phyloP scores from a whole-genome alignment of 306 rosid genomes.

The Pterocarpus santalinus region DNA sequence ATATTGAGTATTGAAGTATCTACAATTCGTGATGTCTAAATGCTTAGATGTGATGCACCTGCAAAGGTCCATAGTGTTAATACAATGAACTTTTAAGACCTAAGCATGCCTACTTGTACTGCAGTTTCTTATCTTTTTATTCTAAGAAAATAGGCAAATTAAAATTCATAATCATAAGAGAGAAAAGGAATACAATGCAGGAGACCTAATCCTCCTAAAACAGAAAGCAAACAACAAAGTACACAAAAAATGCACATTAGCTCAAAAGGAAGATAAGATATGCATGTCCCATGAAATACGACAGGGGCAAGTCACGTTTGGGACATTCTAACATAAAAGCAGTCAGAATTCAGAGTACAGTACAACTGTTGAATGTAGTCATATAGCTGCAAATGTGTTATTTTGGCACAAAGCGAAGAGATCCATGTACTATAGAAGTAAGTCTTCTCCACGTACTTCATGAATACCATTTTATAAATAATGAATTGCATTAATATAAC shows the following conservation, averaged over 20 bases:
- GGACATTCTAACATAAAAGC: neutral
- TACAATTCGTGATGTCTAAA: slow-evolving; percentile 33
- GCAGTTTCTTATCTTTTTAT: slow-evolving; percentile 17
- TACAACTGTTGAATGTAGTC: slow-evolving; percentile 1
- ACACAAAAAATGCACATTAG: neutral
- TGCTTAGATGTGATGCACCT: slow-evolving; percentile 44
- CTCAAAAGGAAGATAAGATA: neutral
- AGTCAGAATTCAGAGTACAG: slow-evolving; percentile 8
- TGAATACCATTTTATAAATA: no score
- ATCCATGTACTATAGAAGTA: no score
- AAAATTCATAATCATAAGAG: neutral
- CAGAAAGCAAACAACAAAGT: slow-evolving; percentile 1
- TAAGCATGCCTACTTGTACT: slow-evolving; percentile 11
- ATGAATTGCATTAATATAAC: no score
- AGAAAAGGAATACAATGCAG: neutral
- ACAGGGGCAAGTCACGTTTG: slow-evolving; percentile 9
- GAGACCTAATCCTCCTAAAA: neutral
- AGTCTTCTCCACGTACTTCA: no score
- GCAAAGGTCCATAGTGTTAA: slow-evolving; percentile 43
- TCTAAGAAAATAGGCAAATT: slow-evolving; percentile 13
- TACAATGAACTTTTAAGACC: slow-evolving; percentile 23
- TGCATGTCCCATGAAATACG: neutral
- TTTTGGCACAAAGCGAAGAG: neutral
- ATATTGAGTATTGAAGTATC: slow-evolving; percentile 57
- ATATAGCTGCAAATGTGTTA: slow-evolving; percentile 1